A percentile compares a stretch with the other conserved stretches of the same genome.
Conservation (phyloP, 129 eudicot genomes). For the Flaveria bidentis region DNA sequence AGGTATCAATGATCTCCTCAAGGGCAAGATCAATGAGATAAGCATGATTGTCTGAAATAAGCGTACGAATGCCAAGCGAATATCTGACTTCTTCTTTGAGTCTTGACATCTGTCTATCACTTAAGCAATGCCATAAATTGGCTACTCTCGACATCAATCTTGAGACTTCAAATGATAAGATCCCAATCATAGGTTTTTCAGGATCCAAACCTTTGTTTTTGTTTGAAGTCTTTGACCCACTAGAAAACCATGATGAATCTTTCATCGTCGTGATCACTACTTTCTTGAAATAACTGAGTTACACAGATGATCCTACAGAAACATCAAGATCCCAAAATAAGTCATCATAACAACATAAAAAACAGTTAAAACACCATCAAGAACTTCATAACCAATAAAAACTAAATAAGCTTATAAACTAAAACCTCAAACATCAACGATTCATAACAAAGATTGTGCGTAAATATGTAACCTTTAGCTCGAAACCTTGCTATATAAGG, state of each 20-base stretch:
- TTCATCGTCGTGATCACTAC: constrained; percentile 40
- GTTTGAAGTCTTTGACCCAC: constrained; percentile 47
- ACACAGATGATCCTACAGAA: constrained; percentile 12
- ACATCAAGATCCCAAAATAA: constrained; percentile 12
- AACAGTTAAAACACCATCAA: constrained; percentile 7
- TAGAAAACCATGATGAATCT: constrained; percentile 63
- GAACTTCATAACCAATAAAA: background rate
- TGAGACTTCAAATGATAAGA: constrained; percentile 69
- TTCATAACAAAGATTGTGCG: background rate
- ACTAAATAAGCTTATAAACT: background rate
- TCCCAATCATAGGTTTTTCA: constrained; percentile 58
- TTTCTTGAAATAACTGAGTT: background rate
- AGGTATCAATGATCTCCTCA: constrained; percentile 60
- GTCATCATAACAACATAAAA: constrained; percentile 1
- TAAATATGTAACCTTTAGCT: constrained; percentile 2
- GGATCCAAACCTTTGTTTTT: constrained; percentile 43
- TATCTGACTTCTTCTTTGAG: constrained; percentile 68
- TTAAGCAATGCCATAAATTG: constrained; percentile 65
- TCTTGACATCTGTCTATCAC: constrained; percentile 52
- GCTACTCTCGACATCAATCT: constrained; percentile 68
- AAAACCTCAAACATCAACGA: constrained; percentile 1
- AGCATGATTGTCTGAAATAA: constrained; percentile 65
- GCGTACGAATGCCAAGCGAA: constrained; percentile 67
- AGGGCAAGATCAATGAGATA: constrained; percentile 67
- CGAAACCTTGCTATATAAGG: constrained; percentile 2